Evolutionary conservation across 2,329 filamentous ascomycete species (phyloP), one percentile per base, ranked within the genome.

Genomic region (Neurospora sp.): DNA sequence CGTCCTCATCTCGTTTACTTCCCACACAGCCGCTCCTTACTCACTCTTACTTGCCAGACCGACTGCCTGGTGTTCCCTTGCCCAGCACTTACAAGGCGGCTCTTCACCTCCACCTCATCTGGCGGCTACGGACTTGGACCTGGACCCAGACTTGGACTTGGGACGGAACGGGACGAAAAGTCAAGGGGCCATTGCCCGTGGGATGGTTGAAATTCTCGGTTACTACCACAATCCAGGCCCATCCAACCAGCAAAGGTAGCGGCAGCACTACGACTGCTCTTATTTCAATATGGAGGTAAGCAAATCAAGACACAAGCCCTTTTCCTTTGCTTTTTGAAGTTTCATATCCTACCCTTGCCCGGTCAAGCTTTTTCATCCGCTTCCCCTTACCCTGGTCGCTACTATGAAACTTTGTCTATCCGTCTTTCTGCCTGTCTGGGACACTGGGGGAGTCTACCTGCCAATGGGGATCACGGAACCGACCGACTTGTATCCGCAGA

Each of bases 211-310:
- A 33, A 33, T 62, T 33, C 52, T 33, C 52, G 10, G 28, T 62
- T 33, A 33, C 52, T 62, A 62, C 23, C 23, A 28, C 46, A 33
- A 17, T 33, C 52, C 52, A 62, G 52, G 52, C 23, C 23, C 52
- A 62, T 62, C 23, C 52, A 62, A 17, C 52, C 52, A 62, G 23
- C 23, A 62, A 33, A 33, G 52, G 23, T 62, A 62, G 52, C 52
- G 8, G 52, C 28, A 62, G 52, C 52, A 62, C 28, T 17, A 17
- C 52, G 6, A 23, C 52, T 66, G 46, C 37, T 43, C 62, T 69
- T 66, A 66, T 52, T 39, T 40, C 68, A 69, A 68, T 41, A 72
- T 72, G 71, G 71, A 72, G 71, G 71, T 71, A 40, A 71, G 70
- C 33, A 37, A 23, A 40, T 17, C 41, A 65, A 57, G 40, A 23